Evolutionary conservation across 495 filamentous ascomycete genomes (phyloP), one percentile per base, ranked within the genome.

Genomic region (Podospora conica): DNA sequence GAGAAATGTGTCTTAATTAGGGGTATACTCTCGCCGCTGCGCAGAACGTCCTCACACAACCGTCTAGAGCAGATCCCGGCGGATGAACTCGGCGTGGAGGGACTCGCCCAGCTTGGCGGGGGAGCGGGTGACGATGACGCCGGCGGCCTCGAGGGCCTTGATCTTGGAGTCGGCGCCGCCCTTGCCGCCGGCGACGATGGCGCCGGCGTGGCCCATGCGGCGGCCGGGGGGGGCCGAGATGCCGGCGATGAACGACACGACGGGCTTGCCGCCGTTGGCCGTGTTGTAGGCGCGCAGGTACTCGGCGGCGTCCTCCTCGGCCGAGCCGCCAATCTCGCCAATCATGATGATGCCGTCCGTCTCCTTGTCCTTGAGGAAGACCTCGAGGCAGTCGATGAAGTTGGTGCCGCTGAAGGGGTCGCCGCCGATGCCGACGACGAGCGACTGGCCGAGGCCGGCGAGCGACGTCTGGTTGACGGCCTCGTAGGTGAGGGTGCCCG

Each of bases 311-410:
- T 98, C 96, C 81, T 98, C 95, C 82, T 98, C 95, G 59, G 95
- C 95, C 60, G 90, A 91, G 68, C 95, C 95, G 78, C 95, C 95
- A 74, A 98, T 98, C 83, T 98, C 95, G 77, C 95, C 95, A 76
- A 98, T 98, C 95, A 98, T 97, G 83, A 98, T 97, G 74, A 98
- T 98, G 78, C 95, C 95, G 74, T 98, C 96, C 54, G 95, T 98
- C 79, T 96, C 93, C 75, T 90, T 86, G 79, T 98, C 96, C 78
- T 95, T 84, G 69, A 98, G 84, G 88, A 98, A 98, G 74, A 98
- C 91, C 69, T 90, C 90, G 74, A 98, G 84, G 86, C 95, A 97
- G 84, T 98, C 95, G 80, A 97, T 98, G 83, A 98, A 98, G 86
- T 96, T 97, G 75, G 95, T 98, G 69, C 95, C 95, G 72, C 90